Evolutionary conservation across 2,329 filamentous ascomycete genomes (phyloP).

Genomic region (Botryotinia calthae): DNA sequence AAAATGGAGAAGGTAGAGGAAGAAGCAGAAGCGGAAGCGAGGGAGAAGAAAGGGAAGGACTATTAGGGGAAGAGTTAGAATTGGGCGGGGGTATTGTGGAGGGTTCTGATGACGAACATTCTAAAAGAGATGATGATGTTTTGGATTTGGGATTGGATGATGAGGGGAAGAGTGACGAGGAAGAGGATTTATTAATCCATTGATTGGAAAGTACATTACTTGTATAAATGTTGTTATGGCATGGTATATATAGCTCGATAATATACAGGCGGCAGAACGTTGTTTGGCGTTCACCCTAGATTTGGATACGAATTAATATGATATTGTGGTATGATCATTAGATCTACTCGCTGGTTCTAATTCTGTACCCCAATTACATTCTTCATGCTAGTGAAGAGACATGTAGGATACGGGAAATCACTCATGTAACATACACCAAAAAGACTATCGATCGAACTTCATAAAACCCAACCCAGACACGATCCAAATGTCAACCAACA

Average conservation of each 20-base stretch:
- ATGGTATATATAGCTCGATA: not conserved
- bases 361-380: not conserved
- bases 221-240: not conserved
- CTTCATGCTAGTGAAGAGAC: not conserved
- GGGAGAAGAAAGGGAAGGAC: slow-evolving; percentile 22
- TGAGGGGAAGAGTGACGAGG: slow-evolving; percentile 20
- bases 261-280: not conserved
- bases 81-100: slow-evolving; percentile 23
- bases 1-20: slow-evolving; percentile 22
- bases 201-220: not conserved
- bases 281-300: not conserved
- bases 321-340: not conserved
- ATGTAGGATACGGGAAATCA: not conserved
- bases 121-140: slow-evolving; percentile 32
- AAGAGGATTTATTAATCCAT: slow-evolving; percentile 16
- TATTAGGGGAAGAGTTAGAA: slow-evolving; percentile 25
- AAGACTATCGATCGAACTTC: not conserved
- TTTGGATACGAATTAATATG: not conserved
- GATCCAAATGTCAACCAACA: not conserved
- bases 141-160: slow-evolving; percentile 30
- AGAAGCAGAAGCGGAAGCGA: slow-evolving; percentile 15
- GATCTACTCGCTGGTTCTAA: too few species aligned
- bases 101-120: slow-evolving; percentile 19
- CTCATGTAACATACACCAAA: not conserved
- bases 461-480: not conserved